Evolutionary conservation across 306 rosid genomes (phyloP).

Genomic region (Trifolium dubium): DNA sequence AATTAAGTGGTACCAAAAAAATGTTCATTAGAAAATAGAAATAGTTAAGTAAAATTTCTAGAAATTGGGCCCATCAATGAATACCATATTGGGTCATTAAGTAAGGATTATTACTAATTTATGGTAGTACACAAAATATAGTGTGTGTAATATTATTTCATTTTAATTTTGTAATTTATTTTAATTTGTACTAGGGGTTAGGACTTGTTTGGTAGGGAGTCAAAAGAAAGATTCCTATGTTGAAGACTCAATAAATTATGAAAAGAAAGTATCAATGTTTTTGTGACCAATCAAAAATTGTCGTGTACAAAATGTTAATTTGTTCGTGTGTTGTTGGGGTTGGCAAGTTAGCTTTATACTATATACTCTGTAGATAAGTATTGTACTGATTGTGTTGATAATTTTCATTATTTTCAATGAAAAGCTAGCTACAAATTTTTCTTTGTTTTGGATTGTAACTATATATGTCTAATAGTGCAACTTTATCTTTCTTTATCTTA

Average conservation of each 20-base stretch:
- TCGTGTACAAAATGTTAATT: slow-evolving; percentile 44
- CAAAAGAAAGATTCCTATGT: slow-evolving; percentile 41
- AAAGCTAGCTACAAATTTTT: slow-evolving; percentile 4
- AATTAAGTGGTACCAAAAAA: not conserved
- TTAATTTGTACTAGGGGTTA: slow-evolving; percentile 29
- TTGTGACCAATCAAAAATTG: slow-evolving; percentile 34
- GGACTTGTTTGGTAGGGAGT: slow-evolving; percentile 37
- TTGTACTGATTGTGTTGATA: slow-evolving; percentile 39
- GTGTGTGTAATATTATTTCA: not conserved
- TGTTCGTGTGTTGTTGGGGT: slow-evolving; percentile 40
- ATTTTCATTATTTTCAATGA: slow-evolving; percentile 29
- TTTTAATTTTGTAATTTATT: not conserved
- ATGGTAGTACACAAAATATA: slow-evolving; percentile 19
- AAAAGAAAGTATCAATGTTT: slow-evolving; percentile 33
- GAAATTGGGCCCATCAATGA: slow-evolving; percentile 33
- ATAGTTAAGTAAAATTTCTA: slow-evolving; percentile 24
- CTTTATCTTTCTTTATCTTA: slow-evolving; percentile 26
- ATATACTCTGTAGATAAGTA: slow-evolving; percentile 48
- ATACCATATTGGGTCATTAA: slow-evolving; percentile 32
- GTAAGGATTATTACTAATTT: slow-evolving; percentile 16
- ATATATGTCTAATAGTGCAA: slow-evolving; percentile 12
- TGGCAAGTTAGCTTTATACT: slow-evolving; percentile 43
- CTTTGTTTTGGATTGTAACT: slow-evolving; percentile 40
- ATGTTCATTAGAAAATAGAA: not conserved
- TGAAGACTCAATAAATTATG: slow-evolving; percentile 34